A percentile compares a stretch with the other conserved stretches of the same genome.
Evolutionary conservation across 495 filamentous ascomycete genomes (phyloP).

Genomic region (Thozetella sp.): DNA sequence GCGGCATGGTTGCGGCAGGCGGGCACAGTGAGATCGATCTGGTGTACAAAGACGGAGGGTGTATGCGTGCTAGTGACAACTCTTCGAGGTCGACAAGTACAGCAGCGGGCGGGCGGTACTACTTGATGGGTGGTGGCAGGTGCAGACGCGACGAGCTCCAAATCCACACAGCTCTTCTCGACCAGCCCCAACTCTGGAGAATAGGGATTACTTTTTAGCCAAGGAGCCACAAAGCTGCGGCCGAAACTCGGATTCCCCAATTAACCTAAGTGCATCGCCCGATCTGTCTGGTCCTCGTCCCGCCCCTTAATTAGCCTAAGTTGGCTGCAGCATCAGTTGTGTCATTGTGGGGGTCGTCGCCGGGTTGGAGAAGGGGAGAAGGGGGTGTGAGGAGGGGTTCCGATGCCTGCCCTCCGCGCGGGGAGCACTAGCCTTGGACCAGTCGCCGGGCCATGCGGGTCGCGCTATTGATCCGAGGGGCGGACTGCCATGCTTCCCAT

Average conservation of each 20-base stretch:
- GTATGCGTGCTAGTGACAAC: no score
- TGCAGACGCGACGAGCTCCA: no score
- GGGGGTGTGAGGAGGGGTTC: not conserved
- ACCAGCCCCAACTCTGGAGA: no score
- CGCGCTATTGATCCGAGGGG: not conserved
- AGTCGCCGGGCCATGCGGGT: not conserved
- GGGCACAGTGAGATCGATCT: no score
- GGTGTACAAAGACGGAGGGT: no score
- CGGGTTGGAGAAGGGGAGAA: not conserved
- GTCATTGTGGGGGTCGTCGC: not conserved
- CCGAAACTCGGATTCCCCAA: conserved; percentile 1
- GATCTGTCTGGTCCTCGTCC: not conserved
- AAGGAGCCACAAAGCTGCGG: no score
- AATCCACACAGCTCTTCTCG: no score
- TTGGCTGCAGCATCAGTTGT: not conserved
- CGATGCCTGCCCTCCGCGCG: not conserved
- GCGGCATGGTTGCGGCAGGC: conserved; percentile 36
- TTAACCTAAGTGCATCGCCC: not conserved
- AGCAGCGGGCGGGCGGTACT: no score
- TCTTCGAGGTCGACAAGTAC: no score
- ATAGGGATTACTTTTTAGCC: no score
- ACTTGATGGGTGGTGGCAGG: no score
- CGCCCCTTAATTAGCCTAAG: not conserved
- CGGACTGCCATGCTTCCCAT: not conserved
- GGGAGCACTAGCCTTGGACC: no score